A percentile compares a stretch with the other conserved stretches of the same genome.
Conservation (phyloP, 257 asterid species). For the Nicotiana noctiflora region DNA sequence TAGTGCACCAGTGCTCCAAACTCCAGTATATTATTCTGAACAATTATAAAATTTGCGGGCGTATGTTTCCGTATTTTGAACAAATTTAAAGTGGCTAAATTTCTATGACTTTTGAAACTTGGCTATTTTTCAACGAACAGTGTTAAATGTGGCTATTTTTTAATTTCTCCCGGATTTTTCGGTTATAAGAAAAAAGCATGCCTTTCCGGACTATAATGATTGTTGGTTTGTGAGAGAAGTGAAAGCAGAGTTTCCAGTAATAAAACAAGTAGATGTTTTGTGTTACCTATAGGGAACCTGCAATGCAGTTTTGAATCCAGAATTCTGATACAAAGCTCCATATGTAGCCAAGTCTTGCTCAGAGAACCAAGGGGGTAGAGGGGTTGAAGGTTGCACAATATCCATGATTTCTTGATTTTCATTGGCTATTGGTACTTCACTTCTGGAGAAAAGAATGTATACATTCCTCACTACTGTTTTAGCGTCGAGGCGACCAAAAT, state of each 20-base stretch:
- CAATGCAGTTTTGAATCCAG: constrained; percentile 52
- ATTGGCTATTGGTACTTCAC: constrained; percentile 15
- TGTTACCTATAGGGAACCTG: constrained; percentile 59
- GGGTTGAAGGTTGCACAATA: constrained; percentile 23
- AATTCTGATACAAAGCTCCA: constrained; percentile 48
- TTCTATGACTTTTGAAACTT: too few species aligned
- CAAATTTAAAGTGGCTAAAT: too few species aligned
- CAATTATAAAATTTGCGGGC: too few species aligned
- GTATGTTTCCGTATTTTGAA: too few species aligned
- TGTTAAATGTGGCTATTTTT: too few species aligned
- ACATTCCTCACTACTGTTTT: constrained; percentile 37
- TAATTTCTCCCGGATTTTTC: too few species aligned
- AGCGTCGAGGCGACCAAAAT: constrained; percentile 37
- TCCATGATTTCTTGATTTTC: constrained; percentile 52
- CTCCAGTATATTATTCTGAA: too few species aligned
- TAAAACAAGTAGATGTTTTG: not conserved
- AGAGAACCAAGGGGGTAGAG: constrained; percentile 52
- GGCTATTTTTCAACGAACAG: too few species aligned
- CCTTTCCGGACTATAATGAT: not conserved
- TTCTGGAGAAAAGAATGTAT: constrained; percentile 21
- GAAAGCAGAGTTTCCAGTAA: not conserved
- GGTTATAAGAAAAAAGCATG: not conserved
- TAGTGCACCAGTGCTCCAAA: too few species aligned
- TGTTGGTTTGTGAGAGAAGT: not conserved
- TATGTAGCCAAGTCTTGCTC: constrained; percentile 47